Base-by-base conservation (phyloP, 2,329 filamentous ascomycete genomes). In the Diaporthe amygdali region DNA sequence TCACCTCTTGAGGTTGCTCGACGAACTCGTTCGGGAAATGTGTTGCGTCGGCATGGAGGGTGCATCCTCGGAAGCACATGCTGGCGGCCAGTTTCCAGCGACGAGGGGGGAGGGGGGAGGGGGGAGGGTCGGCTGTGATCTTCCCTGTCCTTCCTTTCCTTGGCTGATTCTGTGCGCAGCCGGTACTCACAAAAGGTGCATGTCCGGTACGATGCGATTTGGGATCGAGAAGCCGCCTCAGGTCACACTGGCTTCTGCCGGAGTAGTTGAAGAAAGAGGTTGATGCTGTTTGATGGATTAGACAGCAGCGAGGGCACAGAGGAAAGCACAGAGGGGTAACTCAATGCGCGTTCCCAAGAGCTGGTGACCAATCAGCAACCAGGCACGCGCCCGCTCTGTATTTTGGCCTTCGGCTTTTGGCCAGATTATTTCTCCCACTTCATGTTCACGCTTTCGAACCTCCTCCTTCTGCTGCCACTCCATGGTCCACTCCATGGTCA, bases 1-100 rank as follows among this genome's bases (percentile, higher is more conserved):
- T 54, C 59, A 64, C 59, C 44, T 30, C 25, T 61, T 64, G 59
- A 64, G 44, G 59, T 30, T 64, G 59, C 37, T 37, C 59, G 30
- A 37, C 44, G 14, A 47, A 49, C 37, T 55, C 49, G 10, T 52
- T 49, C 20, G 32, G 52, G 17, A 14, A 68, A 51, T 32, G 66
- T 47, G 41, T 49, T 68, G 66, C 39, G 52, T 27, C 10, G 66
- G 10, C 10, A 27, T 37, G 52, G 22, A 59, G 41, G 41, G 41
- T 49, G 66, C 46, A 22, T 59, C 52, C 66, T 59, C 66, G 66
- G 66, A 39, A 30, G 34, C 30, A 34, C 20, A 25, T n/a, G 27
- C 9, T 34, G 37, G 22, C 41, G 56, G n/a, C n/a, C n/a, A n/a
- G n/a, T n/a, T 25, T 39, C 20, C 34, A 59, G 14, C n/a, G 56